Base-by-base conservation (phyloP, 768 basidiomycete genomes). In the Mycena kentingensis region DNA sequence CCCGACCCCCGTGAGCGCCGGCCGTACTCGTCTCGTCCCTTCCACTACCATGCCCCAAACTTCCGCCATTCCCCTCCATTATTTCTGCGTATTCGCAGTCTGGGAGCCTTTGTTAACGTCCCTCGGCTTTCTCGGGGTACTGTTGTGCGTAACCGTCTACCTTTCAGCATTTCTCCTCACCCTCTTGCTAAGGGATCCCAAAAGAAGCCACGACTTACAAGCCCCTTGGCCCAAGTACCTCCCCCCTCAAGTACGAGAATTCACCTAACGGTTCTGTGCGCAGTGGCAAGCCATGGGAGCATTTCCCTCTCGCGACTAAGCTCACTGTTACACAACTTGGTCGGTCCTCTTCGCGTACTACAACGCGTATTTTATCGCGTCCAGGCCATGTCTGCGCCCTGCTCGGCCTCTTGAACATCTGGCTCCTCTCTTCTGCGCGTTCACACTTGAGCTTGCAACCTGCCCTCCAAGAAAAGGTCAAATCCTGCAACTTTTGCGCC, bases 381-480 rank as follows among this genome's bases (percentile, higher is more conserved):
- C 39, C 89, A 91, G 63, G 84, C 2, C 85, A 90, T 59, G 87
- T 87, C 45, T 88, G 87, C 60, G 86, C 81, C 34, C 81, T 91
- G 24, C 67, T 90, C 57, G 89, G 89, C 12, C 61, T 87, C 51
- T 64, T 90, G 52, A 90, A 90, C 63, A 61, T 82, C 51, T 89
- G 83, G 66, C 68, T 90, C 39, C 77, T 91, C 48, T 74, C 77
- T 18, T 76, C 85, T 10, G 76, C 77, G 27, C 82, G 87, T 45
- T 79, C 69, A 38, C 79, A 90, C 64, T 73, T 91, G 44, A 73
- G 73, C 25, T 66, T 68, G 2, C 77, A 83, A 36, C 84, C 80
- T 5, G 79, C 79, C 3, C 64, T 89, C 15, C 89, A 91, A 70
- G 89, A 91, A 50, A 60, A 60, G 58, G 58, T 55, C 27, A n/a